phyloP scores from a whole-genome alignment of 179 eudicot species.

The Beta macrorhiza region DNA sequence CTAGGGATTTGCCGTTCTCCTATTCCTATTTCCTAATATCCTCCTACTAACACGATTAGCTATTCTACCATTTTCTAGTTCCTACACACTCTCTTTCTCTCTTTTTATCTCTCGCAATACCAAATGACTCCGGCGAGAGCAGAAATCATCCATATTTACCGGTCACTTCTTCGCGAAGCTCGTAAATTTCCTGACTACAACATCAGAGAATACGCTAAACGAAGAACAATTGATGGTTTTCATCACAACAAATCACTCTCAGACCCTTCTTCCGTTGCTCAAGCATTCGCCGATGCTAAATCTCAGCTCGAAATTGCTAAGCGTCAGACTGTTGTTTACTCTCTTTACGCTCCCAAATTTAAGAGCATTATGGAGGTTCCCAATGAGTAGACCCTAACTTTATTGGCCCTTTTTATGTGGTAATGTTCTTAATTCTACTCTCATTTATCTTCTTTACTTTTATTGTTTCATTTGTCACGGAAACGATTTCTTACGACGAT shows the following conservation, averaged over 20 bases:
- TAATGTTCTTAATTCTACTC: neutral
- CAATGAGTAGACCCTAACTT: neutral
- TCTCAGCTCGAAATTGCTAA: conserved; percentile 34
- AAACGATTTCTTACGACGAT: too few species aligned
- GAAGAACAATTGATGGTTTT: conserved; percentile 41
- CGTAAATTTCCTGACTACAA: conserved; percentile 43
- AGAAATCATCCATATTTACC: conserved; percentile 30
- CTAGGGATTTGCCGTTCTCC: too few species aligned
- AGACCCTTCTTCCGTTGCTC: conserved; percentile 31
- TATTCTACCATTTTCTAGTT: too few species aligned
- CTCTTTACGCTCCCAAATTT: conserved; percentile 40
- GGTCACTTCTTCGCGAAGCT: conserved; percentile 35
- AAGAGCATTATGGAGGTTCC: conserved; percentile 42
- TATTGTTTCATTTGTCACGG: neutral
- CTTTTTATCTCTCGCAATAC: neutral
- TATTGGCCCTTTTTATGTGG: neutral
- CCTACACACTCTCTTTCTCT: neutral
- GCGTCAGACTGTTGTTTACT: conserved; percentile 42
- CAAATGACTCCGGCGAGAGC: conserved; percentile 22
- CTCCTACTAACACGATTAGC: too few species aligned
- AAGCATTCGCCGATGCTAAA: conserved; percentile 34
- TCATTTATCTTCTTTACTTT: neutral
- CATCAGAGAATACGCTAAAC: conserved; percentile 41
- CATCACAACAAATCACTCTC: conserved; percentile 35
- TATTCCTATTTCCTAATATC: too few species aligned